These are phyloP conservation scores for Anethum foeniculum DNA, from an alignment of 140 eudicot genomes.

Conservation along the genomic window DNA sequence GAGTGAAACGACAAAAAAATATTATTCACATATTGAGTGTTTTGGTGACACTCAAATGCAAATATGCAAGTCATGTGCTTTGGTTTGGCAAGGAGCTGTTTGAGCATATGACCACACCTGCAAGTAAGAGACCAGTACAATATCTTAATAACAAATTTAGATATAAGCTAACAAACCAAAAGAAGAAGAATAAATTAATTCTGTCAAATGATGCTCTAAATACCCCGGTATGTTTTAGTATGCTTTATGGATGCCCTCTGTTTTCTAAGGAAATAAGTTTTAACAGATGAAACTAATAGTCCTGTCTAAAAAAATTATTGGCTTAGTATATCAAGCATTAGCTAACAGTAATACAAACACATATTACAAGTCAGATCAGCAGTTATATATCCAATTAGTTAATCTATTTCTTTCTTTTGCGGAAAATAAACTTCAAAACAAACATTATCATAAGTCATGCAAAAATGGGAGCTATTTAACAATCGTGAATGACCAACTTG, in stretches of 20 bases:
- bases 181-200: neutral
- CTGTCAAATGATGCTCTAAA: neutral
- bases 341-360: neutral
- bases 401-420: neutral
- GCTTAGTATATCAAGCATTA: neutral
- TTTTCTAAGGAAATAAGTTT: too few relatives aligned
- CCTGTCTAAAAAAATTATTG: neutral
- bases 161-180: neutral
- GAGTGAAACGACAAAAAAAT: too few relatives aligned
- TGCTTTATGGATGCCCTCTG: neutral
- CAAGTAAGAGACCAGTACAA: neutral
- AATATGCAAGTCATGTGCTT: too few relatives aligned
- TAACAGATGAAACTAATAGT: neutral
- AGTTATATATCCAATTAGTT: neutral
- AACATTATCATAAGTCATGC: neutral
- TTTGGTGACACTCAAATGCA: too few relatives aligned
- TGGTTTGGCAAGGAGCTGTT: too few relatives aligned
- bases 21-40: too few relatives aligned
- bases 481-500: neutral
- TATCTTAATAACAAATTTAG: neutral
- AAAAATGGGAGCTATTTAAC: neutral
- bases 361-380: neutral
- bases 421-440: neutral
- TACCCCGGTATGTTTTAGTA: neutral
- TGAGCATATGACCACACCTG: slow-evolving; percentile 97